Evolutionary conservation across 2,329 filamentous ascomycete genomes (phyloP).

Genomic region (Colletotrichum sp.): DNA sequence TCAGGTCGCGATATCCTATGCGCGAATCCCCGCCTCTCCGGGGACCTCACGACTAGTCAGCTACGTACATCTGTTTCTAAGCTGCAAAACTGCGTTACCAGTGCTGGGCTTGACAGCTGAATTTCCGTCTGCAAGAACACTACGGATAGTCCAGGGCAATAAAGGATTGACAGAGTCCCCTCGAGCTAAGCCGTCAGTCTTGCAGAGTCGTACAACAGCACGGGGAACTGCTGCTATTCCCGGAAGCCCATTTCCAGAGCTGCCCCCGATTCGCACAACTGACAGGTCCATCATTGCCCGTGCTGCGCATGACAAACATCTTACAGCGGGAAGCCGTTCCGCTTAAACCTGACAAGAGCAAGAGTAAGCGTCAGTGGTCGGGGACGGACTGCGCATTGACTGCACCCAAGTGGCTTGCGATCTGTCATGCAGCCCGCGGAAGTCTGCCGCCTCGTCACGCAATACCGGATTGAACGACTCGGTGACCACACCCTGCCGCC

Average conservation of each 20-base stretch:
- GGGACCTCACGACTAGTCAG: neutral
- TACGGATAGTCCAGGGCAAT: neutral
- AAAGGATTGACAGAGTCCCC: neutral
- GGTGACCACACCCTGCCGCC: neutral
- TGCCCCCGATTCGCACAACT: neutral
- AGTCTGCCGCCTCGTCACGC: neutral
- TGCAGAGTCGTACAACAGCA: neutral
- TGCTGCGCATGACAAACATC: neutral
- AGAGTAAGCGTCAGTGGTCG: neutral
- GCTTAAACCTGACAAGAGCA: neutral
- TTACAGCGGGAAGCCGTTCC: neutral
- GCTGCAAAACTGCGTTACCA: neutral
- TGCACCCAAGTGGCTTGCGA: neutral
- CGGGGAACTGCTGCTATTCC: neutral
- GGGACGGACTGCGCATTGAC: neutral
- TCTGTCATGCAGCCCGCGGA: neutral
- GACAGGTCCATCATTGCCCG: neutral
- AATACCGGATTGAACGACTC: neutral
- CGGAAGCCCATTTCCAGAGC: conserved; percentile 4
- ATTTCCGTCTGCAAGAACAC: neutral
- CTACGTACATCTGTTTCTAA: neutral
- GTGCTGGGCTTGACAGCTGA: neutral
- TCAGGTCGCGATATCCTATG: neutral
- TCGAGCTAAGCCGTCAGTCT: neutral
- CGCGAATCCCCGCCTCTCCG: neutral